Evolutionary conservation across 176 grass and related monocot species (phyloP).

Genomic region (Rhynchospora pubera): DNA sequence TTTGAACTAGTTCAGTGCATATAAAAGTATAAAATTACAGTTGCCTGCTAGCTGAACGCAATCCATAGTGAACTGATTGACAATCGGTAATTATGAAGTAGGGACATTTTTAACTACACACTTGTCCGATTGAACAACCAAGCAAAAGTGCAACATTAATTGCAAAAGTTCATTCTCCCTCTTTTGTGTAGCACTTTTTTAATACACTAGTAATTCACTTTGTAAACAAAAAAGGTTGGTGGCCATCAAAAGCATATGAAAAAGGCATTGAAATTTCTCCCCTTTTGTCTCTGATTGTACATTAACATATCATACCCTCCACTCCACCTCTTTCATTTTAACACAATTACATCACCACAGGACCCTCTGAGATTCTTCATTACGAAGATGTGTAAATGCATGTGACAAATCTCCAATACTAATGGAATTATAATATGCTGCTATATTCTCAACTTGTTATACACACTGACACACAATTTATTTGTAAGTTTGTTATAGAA

Average conservation of each 20-base stretch:
- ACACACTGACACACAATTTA: too few relatives aligned
- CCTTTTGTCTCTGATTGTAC: constrained; percentile 2
- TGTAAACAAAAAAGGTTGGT: not conserved
- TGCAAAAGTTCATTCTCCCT: not conserved
- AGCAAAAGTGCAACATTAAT: too few relatives aligned
- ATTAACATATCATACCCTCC: not conserved
- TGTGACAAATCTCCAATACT: too few relatives aligned
- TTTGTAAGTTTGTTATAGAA: too few relatives aligned
- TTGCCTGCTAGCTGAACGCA: not conserved
- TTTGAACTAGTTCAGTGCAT: too few relatives aligned
- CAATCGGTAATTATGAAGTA: not conserved
- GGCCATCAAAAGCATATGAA: not conserved
- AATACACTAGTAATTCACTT: not conserved
- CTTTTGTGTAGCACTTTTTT: not conserved
- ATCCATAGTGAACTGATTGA: not conserved
- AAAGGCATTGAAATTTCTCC: not conserved
- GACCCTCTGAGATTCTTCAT: not conserved
- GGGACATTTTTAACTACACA: not conserved
- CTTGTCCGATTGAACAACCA: too few relatives aligned
- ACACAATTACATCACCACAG: not conserved
- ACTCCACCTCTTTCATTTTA: not conserved
- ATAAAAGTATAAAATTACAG: not conserved
- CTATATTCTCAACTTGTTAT: too few relatives aligned
- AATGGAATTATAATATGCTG: too few relatives aligned
- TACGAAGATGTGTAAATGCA: too few relatives aligned